Conservation (phyloP, 2,329 filamentous ascomycete genomes). For the Xylaria sp. region DNA sequence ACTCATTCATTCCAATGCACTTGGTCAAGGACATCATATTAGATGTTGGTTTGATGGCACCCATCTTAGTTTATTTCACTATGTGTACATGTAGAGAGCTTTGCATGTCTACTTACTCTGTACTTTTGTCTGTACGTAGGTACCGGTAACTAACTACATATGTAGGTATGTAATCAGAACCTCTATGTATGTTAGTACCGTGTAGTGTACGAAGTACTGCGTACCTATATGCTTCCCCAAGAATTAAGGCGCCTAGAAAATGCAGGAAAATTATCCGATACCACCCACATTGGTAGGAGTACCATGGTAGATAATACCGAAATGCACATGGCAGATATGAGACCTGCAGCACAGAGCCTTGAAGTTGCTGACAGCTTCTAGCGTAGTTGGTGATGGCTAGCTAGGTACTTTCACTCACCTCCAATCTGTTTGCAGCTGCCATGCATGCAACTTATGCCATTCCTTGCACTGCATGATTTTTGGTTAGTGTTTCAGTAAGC, state of each 20-base stretch:
- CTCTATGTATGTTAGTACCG: no score
- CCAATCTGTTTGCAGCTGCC: neutral
- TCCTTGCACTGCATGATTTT: neutral
- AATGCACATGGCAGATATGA: conserved; percentile 16
- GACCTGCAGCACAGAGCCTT: neutral
- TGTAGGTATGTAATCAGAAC: no score
- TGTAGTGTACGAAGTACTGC: no score
- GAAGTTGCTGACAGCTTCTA: neutral
- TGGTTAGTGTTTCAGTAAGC: conserved; percentile 2
- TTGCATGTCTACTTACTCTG: no score
- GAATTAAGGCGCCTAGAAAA: neutral
- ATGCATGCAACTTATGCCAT: neutral
- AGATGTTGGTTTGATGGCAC: neutral
- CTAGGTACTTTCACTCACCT: neutral
- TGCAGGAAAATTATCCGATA: conserved; percentile 7
- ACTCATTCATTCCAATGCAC: neutral
- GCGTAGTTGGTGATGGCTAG: neutral
- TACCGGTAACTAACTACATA: no score
- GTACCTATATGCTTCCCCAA: neutral
- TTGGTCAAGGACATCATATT: neutral
- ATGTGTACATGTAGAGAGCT: no score
- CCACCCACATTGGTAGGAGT: neutral
- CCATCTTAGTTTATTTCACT: neutral
- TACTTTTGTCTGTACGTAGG: no score
- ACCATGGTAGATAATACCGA: conserved; percentile 14